A percentile compares a stretch with the other conserved stretches of the same genome.
Conservation (phyloP, 345 rosid species). For the Gossypioides kirkii region DNA sequence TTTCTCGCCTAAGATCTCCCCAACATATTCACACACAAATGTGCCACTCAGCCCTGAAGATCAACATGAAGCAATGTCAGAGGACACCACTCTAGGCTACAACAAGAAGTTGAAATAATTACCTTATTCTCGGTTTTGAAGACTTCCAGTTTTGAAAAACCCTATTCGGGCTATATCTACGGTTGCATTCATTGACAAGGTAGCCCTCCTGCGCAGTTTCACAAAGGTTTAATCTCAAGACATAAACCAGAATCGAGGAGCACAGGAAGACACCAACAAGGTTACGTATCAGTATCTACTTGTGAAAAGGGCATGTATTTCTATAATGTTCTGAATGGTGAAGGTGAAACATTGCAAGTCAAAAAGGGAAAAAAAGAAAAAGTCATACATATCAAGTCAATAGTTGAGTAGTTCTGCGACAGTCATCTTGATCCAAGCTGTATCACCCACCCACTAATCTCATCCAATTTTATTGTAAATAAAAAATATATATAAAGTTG, state of each 20-base stretch:
- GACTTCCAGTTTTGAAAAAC: constrained; percentile 87
- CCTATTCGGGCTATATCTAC: constrained; percentile 69
- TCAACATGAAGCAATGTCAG: constrained; percentile 11
- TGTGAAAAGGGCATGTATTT: background rate
- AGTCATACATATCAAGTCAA: no score
- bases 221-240: background rate
- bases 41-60: constrained; percentile 74
- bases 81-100: constrained; percentile 5
- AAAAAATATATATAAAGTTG: no score
- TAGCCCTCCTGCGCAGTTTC: constrained; percentile 80
- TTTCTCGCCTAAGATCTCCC: constrained; percentile 68
- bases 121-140: constrained; percentile 81
- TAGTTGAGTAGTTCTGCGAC: no score
- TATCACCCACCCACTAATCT: no score
- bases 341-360: no score
- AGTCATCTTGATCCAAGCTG: no score
- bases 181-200: constrained; percentile 95
- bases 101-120: constrained; percentile 16
- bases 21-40: constrained; percentile 81
- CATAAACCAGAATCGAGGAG: constrained; percentile 1
- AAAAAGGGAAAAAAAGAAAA: no score
- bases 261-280: background rate
- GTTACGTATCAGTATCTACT: background rate
- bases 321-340: no score
- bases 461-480: no score